Evolutionary conservation across 2,329 filamentous ascomycete genomes (phyloP).

Genomic region (Monosporascus sp.): DNA sequence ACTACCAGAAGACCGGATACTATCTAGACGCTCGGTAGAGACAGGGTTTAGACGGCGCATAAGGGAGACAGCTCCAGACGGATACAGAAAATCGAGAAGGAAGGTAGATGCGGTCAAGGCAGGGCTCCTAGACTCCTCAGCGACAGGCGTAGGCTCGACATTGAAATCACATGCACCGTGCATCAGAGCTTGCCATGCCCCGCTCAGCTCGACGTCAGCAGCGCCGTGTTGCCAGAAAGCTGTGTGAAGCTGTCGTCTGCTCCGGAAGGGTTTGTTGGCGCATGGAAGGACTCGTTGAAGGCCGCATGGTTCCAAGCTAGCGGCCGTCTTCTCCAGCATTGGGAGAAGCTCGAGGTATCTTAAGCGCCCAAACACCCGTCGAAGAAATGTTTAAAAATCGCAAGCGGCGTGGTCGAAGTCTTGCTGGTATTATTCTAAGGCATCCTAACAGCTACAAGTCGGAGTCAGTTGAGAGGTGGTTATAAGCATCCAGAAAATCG

Average conservation of each 20-base stretch:
- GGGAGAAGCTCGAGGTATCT: slow-evolving; percentile 16
- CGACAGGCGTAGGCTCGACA: slow-evolving; percentile 11
- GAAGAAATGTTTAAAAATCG: slow-evolving; percentile 1
- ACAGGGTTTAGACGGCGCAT: slow-evolving; percentile 30
- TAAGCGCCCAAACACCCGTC: slow-evolving; percentile 2
- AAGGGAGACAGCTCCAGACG: slow-evolving; percentile 37
- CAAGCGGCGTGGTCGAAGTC: background rate
- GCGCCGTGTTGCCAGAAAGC: slow-evolving; percentile 53
- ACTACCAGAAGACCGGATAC: slow-evolving; percentile 20
- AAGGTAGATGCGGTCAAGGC: slow-evolving; percentile 41
- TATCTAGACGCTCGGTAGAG: slow-evolving; percentile 16
- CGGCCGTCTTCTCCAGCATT: slow-evolving; percentile 56
- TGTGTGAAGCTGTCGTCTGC: slow-evolving; percentile 40
- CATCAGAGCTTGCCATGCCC: slow-evolving; percentile 34
- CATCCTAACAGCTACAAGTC: background rate
- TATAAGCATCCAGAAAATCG: too few relatives aligned
- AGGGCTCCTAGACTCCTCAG: slow-evolving; percentile 19
- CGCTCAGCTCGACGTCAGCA: slow-evolving; percentile 42
- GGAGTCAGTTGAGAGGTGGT: too few relatives aligned
- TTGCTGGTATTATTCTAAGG: background rate
- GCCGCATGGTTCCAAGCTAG: slow-evolving; percentile 50
- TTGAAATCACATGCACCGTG: slow-evolving; percentile 24
- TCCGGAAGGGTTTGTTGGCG: slow-evolving; percentile 31
- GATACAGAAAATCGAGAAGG: slow-evolving; percentile 53
- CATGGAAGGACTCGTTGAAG: slow-evolving; percentile 47